Conservation (phyloP, 2,329 filamentous ascomycete genomes). For the Penicillium sp. region DNA sequence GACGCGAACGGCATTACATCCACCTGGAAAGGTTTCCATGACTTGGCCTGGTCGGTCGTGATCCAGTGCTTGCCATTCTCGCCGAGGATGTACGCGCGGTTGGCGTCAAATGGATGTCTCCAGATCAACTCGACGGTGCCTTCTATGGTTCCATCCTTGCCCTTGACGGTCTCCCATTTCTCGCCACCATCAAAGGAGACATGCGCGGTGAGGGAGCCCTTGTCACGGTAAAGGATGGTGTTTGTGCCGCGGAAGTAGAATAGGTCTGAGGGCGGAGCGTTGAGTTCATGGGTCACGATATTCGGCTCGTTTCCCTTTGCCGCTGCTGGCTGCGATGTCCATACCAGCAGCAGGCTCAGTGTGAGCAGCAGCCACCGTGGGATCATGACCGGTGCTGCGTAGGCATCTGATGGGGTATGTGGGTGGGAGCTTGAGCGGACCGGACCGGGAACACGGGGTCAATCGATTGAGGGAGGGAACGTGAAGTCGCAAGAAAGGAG, state of each 20-base stretch:
- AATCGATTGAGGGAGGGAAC: slow-evolving; percentile 1
- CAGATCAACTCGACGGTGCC: slow-evolving; percentile 58
- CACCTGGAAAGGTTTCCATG: slow-evolving; percentile 73
- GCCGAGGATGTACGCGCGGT: slow-evolving; percentile 79
- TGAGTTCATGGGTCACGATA: slow-evolving; percentile 65
- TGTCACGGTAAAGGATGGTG: slow-evolving; percentile 72
- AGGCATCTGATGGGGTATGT: slow-evolving; percentile 31
- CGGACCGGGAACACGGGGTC: slow-evolving; percentile 13
- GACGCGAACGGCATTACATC: slow-evolving; percentile 58
- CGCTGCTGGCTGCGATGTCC: slow-evolving; percentile 44
- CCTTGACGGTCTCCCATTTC: slow-evolving; percentile 69
- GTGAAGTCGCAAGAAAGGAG: not conserved
- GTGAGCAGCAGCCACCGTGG: slow-evolving; percentile 48
- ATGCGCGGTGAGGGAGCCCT: slow-evolving; percentile 63
- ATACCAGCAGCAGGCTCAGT: slow-evolving; percentile 54
- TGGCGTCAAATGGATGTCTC: slow-evolving; percentile 75
- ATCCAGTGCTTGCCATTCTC: slow-evolving; percentile 71
- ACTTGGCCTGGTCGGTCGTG: slow-evolving; percentile 78
- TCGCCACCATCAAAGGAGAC: slow-evolving; percentile 79
- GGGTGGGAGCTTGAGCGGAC: slow-evolving; percentile 15
- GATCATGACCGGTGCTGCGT: slow-evolving; percentile 38
- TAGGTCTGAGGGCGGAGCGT: slow-evolving; percentile 65
- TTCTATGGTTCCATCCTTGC: slow-evolving; percentile 54
- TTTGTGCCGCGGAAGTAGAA: slow-evolving; percentile 93
- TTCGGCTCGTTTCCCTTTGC: slow-evolving; percentile 63